Evolutionary conservation across 2,329 filamentous ascomycete genomes (phyloP), one percentile per base, ranked within the genome.

Genomic region (Ilyonectria destructans): DNA sequence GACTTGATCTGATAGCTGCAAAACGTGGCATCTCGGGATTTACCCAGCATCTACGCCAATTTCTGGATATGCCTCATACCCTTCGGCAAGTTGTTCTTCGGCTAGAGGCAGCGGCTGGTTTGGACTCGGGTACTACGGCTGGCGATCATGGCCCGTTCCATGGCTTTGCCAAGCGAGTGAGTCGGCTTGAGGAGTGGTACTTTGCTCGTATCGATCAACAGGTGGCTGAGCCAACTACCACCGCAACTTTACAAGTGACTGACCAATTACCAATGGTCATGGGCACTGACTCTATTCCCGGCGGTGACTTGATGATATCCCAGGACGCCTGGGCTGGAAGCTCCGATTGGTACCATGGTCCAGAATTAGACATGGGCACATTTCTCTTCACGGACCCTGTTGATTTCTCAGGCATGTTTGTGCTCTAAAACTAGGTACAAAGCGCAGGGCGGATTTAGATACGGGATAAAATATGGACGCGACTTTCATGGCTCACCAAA

Each of bases 61-160:
- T 79, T 10, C 35, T 77, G 1, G 78, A 80, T 33, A 72, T 80
- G 45, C 59, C 65, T 0, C 74, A 79, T 58, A 73, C 72, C 0
- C 71, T 80, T 13, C 70, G 75, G 1, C 78, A 80, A 46, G 63
- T 77, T 2, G 67, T 76, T 0, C 62, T 80, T 2, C 69, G 77
- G 0, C 63, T 80, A 1, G 73, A 79, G 49, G 63, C 69, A 2
- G 67, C 71, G 0, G 66, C 70, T 1, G 69, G 67, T 6, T 19
- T 35, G 2, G 48, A 65, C n/a, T 43, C 29, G 1, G 17, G 56
- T 0, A 6, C 52, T 21, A 46, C 31, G 0, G 15, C 43, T 1
- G 9, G 26, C 3, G 73, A 75, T 2, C 55, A 59, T 6, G 68
- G 75, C 19, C 70, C 74, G 0, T 79, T 80, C 35, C 61, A 74